Conservation (phyloP, 192 early-diverging fungal genomes). For the Kickxella alabastrina region DNA sequence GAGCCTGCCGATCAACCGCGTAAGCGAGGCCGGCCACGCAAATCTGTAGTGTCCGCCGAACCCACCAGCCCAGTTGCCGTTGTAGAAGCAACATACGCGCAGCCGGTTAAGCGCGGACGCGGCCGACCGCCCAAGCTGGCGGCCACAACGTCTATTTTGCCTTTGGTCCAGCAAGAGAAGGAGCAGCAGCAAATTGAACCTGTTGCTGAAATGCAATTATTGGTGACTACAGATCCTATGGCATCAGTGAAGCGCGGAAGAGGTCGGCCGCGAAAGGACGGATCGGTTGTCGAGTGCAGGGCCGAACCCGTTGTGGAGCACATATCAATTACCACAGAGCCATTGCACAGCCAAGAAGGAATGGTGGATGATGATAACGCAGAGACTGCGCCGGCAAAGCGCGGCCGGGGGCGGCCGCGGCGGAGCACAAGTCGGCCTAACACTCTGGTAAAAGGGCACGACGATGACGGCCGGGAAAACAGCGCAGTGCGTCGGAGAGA, state of each 20-base stretch:
- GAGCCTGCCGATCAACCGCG: no score
- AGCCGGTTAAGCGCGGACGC: background rate
- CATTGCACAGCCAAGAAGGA: no score
- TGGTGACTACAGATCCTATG: background rate
- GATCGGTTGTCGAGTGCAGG: no score
- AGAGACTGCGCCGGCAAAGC: background rate
- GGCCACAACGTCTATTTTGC: no score
- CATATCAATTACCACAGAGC: no score
- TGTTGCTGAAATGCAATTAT: background rate
- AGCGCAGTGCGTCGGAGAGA: background rate
- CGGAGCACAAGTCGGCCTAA: background rate
- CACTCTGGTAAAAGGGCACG: background rate
- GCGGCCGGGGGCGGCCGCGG: background rate
- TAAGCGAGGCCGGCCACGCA: no score
- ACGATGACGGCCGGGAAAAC: background rate
- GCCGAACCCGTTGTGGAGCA: no score
- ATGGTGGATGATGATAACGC: no score
- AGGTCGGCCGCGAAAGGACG: slow-evolving; percentile 6
- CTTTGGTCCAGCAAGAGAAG: no score
- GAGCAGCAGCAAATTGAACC: background rate
- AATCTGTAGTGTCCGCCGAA: background rate
- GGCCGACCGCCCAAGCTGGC: background rate
- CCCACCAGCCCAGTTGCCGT: background rate
- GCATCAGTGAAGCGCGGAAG: slow-evolving; percentile 4
- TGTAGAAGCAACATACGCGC: background rate